phyloP scores from a whole-genome alignment of 2,329 filamentous ascomycete genomes.

The Stagonosporopsis cucurbitacearum region DNA sequence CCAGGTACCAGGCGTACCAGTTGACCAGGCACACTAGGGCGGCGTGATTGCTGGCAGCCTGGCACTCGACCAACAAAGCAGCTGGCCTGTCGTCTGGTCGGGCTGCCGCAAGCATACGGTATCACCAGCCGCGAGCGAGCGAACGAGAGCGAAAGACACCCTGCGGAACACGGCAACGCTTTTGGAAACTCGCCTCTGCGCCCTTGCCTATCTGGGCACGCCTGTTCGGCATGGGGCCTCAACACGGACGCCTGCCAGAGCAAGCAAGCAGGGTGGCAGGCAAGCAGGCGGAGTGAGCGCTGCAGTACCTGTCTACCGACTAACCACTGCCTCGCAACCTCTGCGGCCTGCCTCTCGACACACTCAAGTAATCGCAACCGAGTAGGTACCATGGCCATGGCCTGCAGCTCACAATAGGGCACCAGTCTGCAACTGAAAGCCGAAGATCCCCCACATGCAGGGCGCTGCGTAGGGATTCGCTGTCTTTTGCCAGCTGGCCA shows the following conservation, averaged over 20 bases:
- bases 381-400: too few species aligned
- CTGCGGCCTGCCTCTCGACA: too few species aligned
- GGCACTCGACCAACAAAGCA: slow-evolving; percentile 7
- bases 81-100: not conserved
- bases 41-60: too few species aligned
- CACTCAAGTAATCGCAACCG: too few species aligned
- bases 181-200: slow-evolving; percentile 28
- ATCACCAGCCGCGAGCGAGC: not conserved
- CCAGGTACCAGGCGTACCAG: too few species aligned
- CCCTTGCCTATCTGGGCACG: slow-evolving; percentile 23
- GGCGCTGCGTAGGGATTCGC: slow-evolving; percentile 7
- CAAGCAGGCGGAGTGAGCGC: too few species aligned
- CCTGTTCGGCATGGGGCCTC: slow-evolving; percentile 23
- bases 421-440: too few species aligned
- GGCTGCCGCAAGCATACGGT: slow-evolving; percentile 6
- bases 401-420: slow-evolving; percentile 1
- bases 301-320: too few species aligned
- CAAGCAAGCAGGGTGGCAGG: slow-evolving; percentile 3
- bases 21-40: too few species aligned
- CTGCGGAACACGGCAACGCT: slow-evolving; percentile 21
- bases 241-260: not conserved
- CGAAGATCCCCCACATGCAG: slow-evolving; percentile 13
- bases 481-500: slow-evolving; percentile 5
- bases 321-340: too few species aligned
- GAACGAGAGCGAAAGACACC: slow-evolving; percentile 1